Base-by-base conservation (phyloP, 371 early-diverging fungal species). In the Cokeromyces recurvatus region DNA sequence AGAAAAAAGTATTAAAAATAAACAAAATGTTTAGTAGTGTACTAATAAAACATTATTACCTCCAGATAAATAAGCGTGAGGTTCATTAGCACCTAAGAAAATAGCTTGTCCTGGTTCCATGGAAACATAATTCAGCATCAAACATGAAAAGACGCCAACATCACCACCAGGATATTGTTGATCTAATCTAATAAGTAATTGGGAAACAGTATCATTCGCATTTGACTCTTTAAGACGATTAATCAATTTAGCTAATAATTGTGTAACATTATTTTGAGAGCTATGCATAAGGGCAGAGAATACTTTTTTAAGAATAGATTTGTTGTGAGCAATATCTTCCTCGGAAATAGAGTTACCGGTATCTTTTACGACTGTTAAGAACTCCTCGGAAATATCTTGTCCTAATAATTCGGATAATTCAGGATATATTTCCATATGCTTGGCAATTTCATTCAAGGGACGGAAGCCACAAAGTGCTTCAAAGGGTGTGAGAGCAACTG, bases 391-490 rank as follows among this genome's bases (percentile, higher is more conserved):
- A 1, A 64, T 47, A 11, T 69, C 51, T 1, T 59, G 54, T 2
- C 90, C 86, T 3, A 94, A 65, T 32, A 93, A 55, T 4, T 71
- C 75, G 3, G 55, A 55, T 45, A 96, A 78, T 60, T 94, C 94
- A 3, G 92, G 91, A 70, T 83, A 90, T 12, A 39, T 58, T 2
- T 71, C 59, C 45, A 95, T 46, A 58, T 84, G 74, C 2, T 46
- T 50, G 9, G 56, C 61, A 43, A 98, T 95, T 63, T 93, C 91
- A 5, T 77, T 58, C 43, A 95, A 66, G 3, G 92, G 90, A 32
- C 92, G 73, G 79, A 98, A 98, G n/a, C 94, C 95, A 66, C 91
- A 92, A 41, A 98, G 76, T 0, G 94, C 95, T 68, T 95, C 92
- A 62, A 98, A 98, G 17, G 85, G 83, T 6, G 97, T 95, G 25